A percentile compares a stretch with the other conserved stretches of the same genome.
Conservation (phyloP, 257 asterid species). For the Rubia yunnanensis region DNA sequence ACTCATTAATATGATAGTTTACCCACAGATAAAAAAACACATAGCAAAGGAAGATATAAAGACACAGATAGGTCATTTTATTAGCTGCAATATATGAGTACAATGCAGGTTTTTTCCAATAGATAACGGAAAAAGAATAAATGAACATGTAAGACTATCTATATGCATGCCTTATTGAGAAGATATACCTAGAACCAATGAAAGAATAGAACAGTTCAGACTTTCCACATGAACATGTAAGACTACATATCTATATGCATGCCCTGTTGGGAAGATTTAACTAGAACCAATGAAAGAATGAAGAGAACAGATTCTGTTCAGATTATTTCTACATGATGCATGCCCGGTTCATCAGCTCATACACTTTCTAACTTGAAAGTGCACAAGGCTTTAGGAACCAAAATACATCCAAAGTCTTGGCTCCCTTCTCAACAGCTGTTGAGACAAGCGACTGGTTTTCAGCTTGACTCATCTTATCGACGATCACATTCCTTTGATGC, state of each 20-base stretch:
- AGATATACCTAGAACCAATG: background rate
- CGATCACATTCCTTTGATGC: conserved; percentile 26
- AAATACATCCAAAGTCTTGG: conserved; percentile 73
- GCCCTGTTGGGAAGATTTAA: background rate
- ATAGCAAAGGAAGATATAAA: background rate
- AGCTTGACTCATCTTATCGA: conserved; percentile 17
- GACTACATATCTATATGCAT: no score
- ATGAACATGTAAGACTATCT: background rate
- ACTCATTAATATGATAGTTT: no score
- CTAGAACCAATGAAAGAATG: conserved; percentile 33
- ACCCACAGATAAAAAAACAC: no score
- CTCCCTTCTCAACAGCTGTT: conserved; percentile 45
- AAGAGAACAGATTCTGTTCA: background rate
- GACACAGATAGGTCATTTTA: conserved; percentile 3
- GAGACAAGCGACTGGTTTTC: conserved; percentile 18
- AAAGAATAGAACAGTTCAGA: background rate
- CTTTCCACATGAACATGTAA: no score
- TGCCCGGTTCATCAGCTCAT: background rate
- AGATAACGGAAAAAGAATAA: background rate
- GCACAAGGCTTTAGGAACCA: conserved; percentile 98
- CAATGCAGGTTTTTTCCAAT: background rate
- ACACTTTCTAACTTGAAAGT: conserved; percentile 38
- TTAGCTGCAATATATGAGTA: background rate
- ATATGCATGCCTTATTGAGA: background rate
- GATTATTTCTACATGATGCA: background rate